Percentiles rank a stretch among this genome's conserved stretches.
Conservation (phyloP, 2,329 filamentous ascomycete species). For the Cytospora mali region DNA sequence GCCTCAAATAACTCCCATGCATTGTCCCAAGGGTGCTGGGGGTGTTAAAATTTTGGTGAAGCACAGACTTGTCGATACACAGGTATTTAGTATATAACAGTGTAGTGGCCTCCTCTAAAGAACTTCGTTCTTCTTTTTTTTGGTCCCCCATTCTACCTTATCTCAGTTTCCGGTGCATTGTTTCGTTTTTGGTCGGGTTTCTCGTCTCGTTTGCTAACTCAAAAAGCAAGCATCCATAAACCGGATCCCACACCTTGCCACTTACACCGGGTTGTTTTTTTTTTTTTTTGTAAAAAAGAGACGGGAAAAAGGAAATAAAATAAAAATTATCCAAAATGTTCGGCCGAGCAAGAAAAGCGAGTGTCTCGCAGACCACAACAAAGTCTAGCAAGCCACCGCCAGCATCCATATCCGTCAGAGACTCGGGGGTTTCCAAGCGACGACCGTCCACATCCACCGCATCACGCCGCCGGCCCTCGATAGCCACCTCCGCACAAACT, state of each 20-base stretch:
- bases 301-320: conserved; percentile 3
- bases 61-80: conserved; percentile 10
- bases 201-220: conserved; percentile 23
- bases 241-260: background rate
- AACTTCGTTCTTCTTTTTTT: conserved; percentile 4
- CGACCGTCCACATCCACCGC: conserved; percentile 51
- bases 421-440: conserved; percentile 57
- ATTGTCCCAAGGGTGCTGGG: conserved; percentile 7
- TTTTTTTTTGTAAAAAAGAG: background rate
- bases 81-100: conserved; percentile 12
- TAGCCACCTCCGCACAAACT: conserved; percentile 46
- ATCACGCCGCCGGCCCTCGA: conserved; percentile 50
- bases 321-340: conserved; percentile 20
- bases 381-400: conserved; percentile 54
- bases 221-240: background rate
- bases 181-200: conserved; percentile 26
- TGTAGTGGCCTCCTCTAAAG: conserved; percentile 4
- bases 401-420: conserved; percentile 53
- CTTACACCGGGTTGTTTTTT: background rate
- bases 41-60: conserved; percentile 3
- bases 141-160: conserved; percentile 12
- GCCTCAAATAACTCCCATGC: conserved; percentile 22
- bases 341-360: conserved; percentile 28
- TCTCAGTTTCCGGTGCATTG: conserved; percentile 19
- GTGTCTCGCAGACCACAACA: conserved; percentile 32